Percentiles rank a stretch among this genome's conserved stretches.
Conservation (phyloP, 768 basidiomycete species). For the Rhizopogon vinicolor region DNA sequence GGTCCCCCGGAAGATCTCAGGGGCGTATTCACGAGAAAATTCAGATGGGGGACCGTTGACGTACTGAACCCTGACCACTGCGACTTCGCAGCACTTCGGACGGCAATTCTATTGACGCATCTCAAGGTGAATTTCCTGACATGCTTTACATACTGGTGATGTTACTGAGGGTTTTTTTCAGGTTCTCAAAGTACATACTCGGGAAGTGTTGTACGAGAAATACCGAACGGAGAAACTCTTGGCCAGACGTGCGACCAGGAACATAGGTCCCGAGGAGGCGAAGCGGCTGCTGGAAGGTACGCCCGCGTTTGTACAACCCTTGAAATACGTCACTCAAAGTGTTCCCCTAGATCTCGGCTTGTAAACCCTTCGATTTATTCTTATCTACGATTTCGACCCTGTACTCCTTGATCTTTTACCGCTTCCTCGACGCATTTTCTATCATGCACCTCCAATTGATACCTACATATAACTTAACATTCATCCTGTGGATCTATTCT, state of each 20-base stretch:
- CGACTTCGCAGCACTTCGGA: constrained; percentile 82
- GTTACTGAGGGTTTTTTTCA: constrained; percentile 25
- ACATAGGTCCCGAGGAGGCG: constrained; percentile 71
- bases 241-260: constrained; percentile 75
- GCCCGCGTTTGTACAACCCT: constrained; percentile 12
- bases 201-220: constrained; percentile 89
- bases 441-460: neutral
- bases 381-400: neutral
- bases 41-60: constrained; percentile 86
- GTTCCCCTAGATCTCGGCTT: constrained; percentile 40
- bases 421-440: no score
- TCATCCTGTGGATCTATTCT: neutral
- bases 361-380: constrained; percentile 21
- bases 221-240: constrained; percentile 90
- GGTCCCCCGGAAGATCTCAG: constrained; percentile 63
- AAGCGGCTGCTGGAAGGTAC: constrained; percentile 70
- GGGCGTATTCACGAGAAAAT: constrained; percentile 74
- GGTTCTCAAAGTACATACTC: constrained; percentile 79
- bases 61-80: constrained; percentile 84
- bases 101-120: constrained; percentile 80
- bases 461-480: neutral
- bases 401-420: neutral
- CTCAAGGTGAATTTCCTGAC: constrained; percentile 57
- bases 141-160: constrained; percentile 8
- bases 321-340: constrained; percentile 19